Conservation (phyloP, 140 eudicot species). For the Senecio squalidus region DNA sequence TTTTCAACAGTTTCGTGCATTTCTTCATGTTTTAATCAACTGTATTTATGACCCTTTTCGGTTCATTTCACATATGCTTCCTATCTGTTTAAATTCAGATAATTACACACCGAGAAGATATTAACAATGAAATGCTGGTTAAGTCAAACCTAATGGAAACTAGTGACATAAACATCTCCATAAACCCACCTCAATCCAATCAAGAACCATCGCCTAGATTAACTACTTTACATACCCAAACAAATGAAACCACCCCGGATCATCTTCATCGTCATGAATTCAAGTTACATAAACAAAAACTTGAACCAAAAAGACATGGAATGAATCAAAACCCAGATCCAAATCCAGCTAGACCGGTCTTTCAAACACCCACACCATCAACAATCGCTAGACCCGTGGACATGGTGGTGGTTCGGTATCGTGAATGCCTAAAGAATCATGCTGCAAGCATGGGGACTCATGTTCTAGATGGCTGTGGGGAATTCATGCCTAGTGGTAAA, state of each 20-base stretch:
- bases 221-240: conserved; percentile 16
- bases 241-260: conserved; percentile 25
- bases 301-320: conserved; percentile 17
- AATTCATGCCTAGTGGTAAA: conserved; percentile 79
- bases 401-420: conserved; percentile 25
- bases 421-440: conserved; percentile 68
- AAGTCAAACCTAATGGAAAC: conserved; percentile 37
- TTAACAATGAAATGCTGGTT: conserved; percentile 1
- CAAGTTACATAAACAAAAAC: conserved; percentile 20
- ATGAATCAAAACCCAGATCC: conserved; percentile 29
- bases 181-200: conserved; percentile 28
- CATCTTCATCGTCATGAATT: conserved; percentile 16
- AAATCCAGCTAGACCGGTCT: conserved; percentile 16
- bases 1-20: conserved; percentile 18
- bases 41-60: background rate
- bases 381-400: background rate
- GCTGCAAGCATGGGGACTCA: conserved; percentile 64
- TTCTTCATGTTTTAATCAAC: conserved; percentile 2
- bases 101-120: background rate
- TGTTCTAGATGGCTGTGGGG: conserved; percentile 80
- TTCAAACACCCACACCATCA: conserved; percentile 22
- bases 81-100: background rate
- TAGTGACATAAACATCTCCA: conserved; percentile 41
- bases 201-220: conserved; percentile 35
- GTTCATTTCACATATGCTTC: no score